These are phyloP conservation scores for Ensete glaucum DNA, from an alignment of 176 grass and related monocot genomes.

Conservation along the genomic window DNA sequence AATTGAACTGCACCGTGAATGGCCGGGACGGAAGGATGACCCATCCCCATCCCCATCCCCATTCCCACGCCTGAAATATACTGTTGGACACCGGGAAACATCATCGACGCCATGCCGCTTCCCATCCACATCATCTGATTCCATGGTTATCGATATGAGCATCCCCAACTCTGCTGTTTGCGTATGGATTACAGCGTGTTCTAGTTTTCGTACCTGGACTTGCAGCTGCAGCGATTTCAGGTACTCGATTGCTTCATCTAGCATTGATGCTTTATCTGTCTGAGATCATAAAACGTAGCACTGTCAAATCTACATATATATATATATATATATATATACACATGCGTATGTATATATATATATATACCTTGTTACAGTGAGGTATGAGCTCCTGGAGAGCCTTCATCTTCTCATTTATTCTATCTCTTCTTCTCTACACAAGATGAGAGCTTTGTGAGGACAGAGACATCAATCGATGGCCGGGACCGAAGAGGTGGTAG, in stretches of 20 bases:
- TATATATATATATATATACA: no score
- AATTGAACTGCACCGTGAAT: conserved; percentile 21
- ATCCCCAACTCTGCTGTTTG: not conserved
- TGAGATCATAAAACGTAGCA: conserved; percentile 4
- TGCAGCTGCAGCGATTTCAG: conserved; percentile 94
- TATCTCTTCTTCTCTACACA: conserved; percentile 85
- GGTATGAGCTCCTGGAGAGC: conserved; percentile 93
- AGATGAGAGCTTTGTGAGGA: not conserved
- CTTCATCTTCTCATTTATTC: conserved; percentile 97
- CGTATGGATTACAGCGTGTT: not conserved
- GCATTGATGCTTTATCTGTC: conserved; percentile 95
- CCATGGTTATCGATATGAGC: not conserved
- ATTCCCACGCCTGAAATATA: conserved; percentile 55
- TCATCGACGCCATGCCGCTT: conserved; percentile 62
- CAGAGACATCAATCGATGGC: not conserved
- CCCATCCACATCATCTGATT: conserved; percentile 98
- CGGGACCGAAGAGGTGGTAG: not conserved
- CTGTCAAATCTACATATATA: no score
- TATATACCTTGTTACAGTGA: conserved; percentile 80
- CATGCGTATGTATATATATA: no score
- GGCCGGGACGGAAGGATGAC: conserved; percentile 18
- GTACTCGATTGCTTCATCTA: conserved; percentile 95
- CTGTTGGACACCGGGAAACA: conserved; percentile 85
- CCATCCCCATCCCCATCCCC: conserved; percentile 25
- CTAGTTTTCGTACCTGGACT: conserved; percentile 42